A percentile compares a stretch with the other conserved stretches of the same genome.
Conservation (phyloP, 495 filamentous ascomycete genomes). For the Evansstolkia leycettana region DNA sequence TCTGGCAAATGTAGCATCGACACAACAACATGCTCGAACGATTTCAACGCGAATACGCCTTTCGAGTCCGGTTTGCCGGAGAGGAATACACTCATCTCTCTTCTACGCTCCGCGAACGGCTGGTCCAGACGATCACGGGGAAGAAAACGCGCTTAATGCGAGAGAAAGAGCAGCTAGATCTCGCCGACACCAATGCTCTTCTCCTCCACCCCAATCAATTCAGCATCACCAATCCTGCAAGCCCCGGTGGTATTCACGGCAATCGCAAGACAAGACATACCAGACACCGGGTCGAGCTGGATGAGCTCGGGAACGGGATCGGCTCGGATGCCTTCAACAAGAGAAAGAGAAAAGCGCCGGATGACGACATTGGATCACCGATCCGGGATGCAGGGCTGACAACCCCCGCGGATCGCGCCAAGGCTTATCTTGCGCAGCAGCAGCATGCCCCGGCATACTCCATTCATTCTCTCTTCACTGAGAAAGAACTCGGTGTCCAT, state of each 20-base stretch:
- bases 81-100: constrained; percentile 72
- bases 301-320: constrained; percentile 54
- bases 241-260: constrained; percentile 67
- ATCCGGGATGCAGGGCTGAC: constrained; percentile 39
- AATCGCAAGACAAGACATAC: constrained; percentile 79
- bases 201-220: constrained; percentile 90
- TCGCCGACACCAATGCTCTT: constrained; percentile 75
- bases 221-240: constrained; percentile 65
- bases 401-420: constrained; percentile 35
- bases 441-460: constrained; percentile 48
- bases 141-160: constrained; percentile 67
- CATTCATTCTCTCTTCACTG: constrained; percentile 83
- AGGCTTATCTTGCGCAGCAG: constrained; percentile 26
- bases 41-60: constrained; percentile 28
- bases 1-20: constrained; percentile 16
- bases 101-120: constrained; percentile 67
- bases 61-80: constrained; percentile 57
- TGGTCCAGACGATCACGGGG: constrained; percentile 61
- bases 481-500: constrained; percentile 74
- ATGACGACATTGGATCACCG: constrained; percentile 63
- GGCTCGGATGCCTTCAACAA: constrained; percentile 49
- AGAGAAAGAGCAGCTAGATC: constrained; percentile 83
- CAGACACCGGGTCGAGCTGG: constrained; percentile 64
- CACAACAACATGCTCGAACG: constrained; percentile 29
- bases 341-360: constrained; percentile 61